Conservation (phyloP, 108 stramenopile genomes). For the Halocafeteria seosinensis region DNA sequence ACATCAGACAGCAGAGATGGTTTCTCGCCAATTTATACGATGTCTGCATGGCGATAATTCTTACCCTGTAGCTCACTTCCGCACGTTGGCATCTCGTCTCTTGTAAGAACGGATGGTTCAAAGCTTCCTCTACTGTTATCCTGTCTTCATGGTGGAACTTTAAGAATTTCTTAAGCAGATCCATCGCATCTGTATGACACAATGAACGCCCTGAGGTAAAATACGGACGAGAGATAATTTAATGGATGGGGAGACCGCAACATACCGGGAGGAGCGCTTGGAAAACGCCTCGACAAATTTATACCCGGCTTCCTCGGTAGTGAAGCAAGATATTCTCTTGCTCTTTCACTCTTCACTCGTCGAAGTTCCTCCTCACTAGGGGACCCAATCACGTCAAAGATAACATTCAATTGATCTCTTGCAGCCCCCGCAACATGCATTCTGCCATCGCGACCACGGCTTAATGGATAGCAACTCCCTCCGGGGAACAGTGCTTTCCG, state of each 20-base stretch:
- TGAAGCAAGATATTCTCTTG: conserved; percentile 8
- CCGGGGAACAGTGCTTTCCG: conserved; percentile 1
- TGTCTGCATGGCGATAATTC: too few relatives aligned
- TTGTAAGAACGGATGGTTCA: conserved; percentile 34
- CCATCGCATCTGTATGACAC: conserved; percentile 21
- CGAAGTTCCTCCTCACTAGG: conserved; percentile 6
- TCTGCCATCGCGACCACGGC: not conserved
- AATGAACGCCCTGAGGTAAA: too few relatives aligned
- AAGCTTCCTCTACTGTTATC: conserved; percentile 25
- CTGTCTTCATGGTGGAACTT: conserved; percentile 30
- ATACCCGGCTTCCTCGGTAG: not conserved
- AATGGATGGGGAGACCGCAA: too few relatives aligned
- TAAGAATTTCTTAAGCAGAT: conserved; percentile 24
- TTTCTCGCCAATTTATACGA: too few relatives aligned
- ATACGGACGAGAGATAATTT: too few relatives aligned
- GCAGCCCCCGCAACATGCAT: not conserved
- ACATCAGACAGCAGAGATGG: too few relatives aligned
- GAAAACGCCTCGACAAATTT: not conserved
- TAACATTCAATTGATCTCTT: conserved; percentile 41
- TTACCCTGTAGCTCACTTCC: too few relatives aligned
- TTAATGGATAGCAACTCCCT: not conserved
- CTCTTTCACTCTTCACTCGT: conserved; percentile 11
- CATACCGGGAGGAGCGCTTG: not conserved
- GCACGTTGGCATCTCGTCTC: too few relatives aligned
- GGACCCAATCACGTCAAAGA: conserved; percentile 41